phyloP scores from a whole-genome alignment of 805 yeast genomes.

The Zygoascus biomembranicola region DNA sequence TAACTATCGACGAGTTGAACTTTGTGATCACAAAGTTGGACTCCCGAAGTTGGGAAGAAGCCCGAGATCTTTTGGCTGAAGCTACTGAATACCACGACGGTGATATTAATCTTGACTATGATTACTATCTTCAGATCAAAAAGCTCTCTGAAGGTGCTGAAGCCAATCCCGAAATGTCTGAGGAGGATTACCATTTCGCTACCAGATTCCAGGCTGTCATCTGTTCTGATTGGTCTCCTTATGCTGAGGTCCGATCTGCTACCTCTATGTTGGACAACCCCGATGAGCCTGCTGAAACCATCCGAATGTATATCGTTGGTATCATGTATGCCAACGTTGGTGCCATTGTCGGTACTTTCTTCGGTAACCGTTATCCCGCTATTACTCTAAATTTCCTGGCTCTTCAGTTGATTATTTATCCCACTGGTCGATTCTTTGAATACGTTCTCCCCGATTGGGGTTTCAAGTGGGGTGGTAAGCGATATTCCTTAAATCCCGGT shows the following conservation, averaged over 20 bases:
- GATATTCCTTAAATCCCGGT: conserved; percentile 46
- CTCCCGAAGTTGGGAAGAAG: conserved; percentile 1
- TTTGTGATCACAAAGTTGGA: background rate
- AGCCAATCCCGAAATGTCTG: conserved; percentile 23
- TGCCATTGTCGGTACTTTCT: conserved; percentile 50
- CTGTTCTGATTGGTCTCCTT: conserved; percentile 38
- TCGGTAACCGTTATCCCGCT: conserved; percentile 48
- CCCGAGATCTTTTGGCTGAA: conserved; percentile 23
- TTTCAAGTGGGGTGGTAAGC: conserved; percentile 33
- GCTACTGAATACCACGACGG: conserved; percentile 35
- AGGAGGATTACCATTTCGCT: conserved; percentile 22
- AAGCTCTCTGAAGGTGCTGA: conserved; percentile 24
- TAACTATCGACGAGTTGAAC: conserved; percentile 29
- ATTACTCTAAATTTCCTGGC: conserved; percentile 44
- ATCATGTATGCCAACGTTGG: conserved; percentile 47
- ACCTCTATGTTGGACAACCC: conserved; percentile 44
- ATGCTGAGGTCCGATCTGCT: conserved; percentile 52
- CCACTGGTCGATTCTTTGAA: conserved; percentile 44
- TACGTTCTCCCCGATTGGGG: conserved; percentile 40
- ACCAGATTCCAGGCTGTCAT: conserved; percentile 34
- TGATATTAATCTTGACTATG: conserved; percentile 39
- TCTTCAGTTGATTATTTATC: conserved; percentile 53
- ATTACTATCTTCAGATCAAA: conserved; percentile 30
- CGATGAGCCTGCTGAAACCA: conserved; percentile 38
- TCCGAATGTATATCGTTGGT: conserved; percentile 45